Evolutionary conservation across 306 rosid species (phyloP), one percentile per base, ranked within the genome.

Genomic region (Cyclanthera cordifolia): DNA sequence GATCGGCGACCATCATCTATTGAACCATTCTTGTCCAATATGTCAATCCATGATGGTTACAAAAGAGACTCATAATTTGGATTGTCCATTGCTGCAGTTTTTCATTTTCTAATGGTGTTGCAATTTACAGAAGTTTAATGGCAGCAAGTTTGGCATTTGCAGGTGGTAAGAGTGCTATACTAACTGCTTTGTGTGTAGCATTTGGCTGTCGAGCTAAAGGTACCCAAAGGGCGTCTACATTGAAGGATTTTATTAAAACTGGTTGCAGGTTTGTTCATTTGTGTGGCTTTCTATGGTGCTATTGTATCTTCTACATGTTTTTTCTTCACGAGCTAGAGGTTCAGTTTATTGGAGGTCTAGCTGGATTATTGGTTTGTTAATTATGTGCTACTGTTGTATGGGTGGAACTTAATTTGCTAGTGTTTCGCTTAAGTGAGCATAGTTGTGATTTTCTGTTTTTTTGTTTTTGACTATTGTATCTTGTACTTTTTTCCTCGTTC

Each of bases 121-220:
- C 21, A 10, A 11, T 59, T 59, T 16, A 8, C 34, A 19, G 14
- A 6, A 37, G 28, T 61, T 39, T 61, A 34, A 61, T 61, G 68
- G 4, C n/a, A 10, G 50, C 0, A 19, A 61, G 20, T 39, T 5
- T 74, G 82, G 46, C 46, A 17, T 59, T 58, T 77, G 11, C 79
- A 93, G 98, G 98, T 76, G 98, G 98, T 41, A 93, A 87, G 83
- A 93, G 98, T 74, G 98, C 98, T 6, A 79, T 93, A 65, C 75
- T 93, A 56, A 84, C 95, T 24, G 96, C 98, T 30, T 53, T 93
- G 52, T 86, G 95, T 64, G 84, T 93, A 67, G 98, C 98, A 34
- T 93, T 93, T 65, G 98, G 98, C 30, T 84, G 89, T 76, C 91
- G 96, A 75, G 95, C 96, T 24, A 87, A 81, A 81, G 95, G 89